Conservation (phyloP, 1,139 yeast species). For the Debaryomyces fabryi region DNA sequence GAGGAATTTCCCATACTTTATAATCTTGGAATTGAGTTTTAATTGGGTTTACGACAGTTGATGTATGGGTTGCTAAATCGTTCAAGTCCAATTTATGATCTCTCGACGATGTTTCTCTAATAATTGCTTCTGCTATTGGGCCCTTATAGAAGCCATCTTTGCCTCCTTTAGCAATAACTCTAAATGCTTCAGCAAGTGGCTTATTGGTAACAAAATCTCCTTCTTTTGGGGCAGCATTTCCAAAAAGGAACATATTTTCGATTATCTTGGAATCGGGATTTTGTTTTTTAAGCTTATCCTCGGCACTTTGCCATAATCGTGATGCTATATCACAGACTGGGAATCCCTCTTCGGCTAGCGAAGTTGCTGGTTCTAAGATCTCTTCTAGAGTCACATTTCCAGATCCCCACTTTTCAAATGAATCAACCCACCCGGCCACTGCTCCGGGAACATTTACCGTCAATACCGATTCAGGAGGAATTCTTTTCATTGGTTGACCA, state of each 20-base stretch:
- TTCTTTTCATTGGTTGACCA: constrained; percentile 44
- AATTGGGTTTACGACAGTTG: constrained; percentile 67
- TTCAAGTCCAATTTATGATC: constrained; percentile 59
- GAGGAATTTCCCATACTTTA: constrained; percentile 75
- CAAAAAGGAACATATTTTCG: constrained; percentile 40
- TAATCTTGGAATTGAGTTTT: constrained; percentile 46
- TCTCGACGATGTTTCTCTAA: constrained; percentile 51
- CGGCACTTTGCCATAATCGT: constrained; percentile 50
- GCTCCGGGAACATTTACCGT: constrained; percentile 78
- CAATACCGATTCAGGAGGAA: constrained; percentile 54
- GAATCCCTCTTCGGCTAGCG: constrained; percentile 68
- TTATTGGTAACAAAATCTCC: constrained; percentile 64
- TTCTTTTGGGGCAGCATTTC: constrained; percentile 46
- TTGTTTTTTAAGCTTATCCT: constrained; percentile 38
- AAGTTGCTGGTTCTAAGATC: constrained; percentile 69
- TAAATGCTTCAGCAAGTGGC: constrained; percentile 56
- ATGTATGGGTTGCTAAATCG: constrained; percentile 59
- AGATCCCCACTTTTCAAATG: constrained; percentile 71
- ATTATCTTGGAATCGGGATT: constrained; percentile 30
- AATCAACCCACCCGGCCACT: constrained; percentile 76
- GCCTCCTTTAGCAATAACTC: constrained; percentile 57
- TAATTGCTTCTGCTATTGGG: constrained; percentile 63
- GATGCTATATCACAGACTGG: constrained; percentile 66
- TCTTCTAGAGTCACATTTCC: constrained; percentile 63
- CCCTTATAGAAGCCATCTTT: constrained; percentile 72